phyloP scores from a whole-genome alignment of 495 filamentous ascomycete species.

The Penicillium mononematosum region DNA sequence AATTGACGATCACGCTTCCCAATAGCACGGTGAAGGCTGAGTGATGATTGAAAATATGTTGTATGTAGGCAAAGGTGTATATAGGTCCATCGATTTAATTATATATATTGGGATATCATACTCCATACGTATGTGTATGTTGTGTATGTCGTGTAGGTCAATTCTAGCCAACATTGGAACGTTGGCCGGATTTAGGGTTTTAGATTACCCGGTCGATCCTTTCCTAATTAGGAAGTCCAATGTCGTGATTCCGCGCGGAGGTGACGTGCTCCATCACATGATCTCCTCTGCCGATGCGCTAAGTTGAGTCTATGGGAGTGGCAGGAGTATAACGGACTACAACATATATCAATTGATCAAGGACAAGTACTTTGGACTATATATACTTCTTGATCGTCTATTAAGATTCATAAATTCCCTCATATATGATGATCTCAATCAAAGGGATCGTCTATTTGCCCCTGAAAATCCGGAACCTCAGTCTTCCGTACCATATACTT shows the following conservation, averaged over 20 bases:
- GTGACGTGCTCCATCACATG: constrained; percentile 31
- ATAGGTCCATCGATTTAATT: neutral
- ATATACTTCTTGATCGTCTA: neutral
- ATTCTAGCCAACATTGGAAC: too few relatives aligned
- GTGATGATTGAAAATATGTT: neutral
- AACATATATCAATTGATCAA: too few relatives aligned
- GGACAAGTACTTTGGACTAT: too few relatives aligned
- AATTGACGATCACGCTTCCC: constrained; percentile 41
- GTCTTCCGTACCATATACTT: neutral
- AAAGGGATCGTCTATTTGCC: constrained; percentile 16
- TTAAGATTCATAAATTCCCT: neutral
- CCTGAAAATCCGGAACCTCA: constrained; percentile 28
- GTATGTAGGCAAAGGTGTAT: neutral
- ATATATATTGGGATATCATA: neutral
- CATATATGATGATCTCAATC: neutral
- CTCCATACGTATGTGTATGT: too few relatives aligned
- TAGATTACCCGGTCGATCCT: neutral
- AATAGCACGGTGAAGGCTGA: constrained; percentile 34
- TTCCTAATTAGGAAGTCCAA: constrained; percentile 12
- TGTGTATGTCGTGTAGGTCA: too few relatives aligned
- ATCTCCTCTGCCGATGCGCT: neutral
- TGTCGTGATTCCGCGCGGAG: constrained; percentile 29
- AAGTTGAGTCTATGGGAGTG: neutral
- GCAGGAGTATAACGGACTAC: too few relatives aligned
- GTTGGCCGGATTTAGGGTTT: constrained; percentile 8